These are phyloP conservation scores for Pythium utonaiense DNA, from an alignment of 352 stramenopile species.

Conservation along the genomic window DNA sequence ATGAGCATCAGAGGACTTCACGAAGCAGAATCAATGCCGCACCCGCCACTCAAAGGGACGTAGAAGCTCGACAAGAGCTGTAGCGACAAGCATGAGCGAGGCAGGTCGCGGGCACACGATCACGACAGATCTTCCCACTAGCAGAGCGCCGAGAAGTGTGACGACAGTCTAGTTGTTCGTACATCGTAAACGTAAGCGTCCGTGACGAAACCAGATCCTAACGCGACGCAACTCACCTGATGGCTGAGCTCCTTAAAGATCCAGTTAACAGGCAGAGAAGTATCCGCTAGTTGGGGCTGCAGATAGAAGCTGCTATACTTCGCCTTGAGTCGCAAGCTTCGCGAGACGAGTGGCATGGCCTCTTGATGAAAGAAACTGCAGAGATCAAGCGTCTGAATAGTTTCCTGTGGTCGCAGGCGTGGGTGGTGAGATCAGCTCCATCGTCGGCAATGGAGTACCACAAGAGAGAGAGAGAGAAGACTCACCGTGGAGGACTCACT, in stretches of 20 bases:
- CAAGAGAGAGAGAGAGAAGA: no score
- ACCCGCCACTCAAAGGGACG: conserved; percentile 61
- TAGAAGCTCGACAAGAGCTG: conserved; percentile 39
- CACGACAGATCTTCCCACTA: conserved; percentile 53
- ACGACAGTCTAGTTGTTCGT: conserved; percentile 54
- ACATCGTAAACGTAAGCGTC: no score
- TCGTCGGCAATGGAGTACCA: no score
- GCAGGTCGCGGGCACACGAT: conserved; percentile 46
- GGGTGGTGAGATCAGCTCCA: no score
- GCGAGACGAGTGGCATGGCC: neutral
- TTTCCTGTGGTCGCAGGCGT: no score
- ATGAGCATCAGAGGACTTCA: no score
- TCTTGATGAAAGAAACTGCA: neutral
- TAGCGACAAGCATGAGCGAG: conserved; percentile 34
- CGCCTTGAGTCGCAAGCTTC: conserved; percentile 22
- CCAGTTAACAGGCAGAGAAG: conserved; percentile 29
- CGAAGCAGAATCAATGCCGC: no score
- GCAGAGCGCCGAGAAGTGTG: conserved; percentile 36
- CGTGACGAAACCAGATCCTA: no score
- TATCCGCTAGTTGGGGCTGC: neutral
- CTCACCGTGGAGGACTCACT: neutral
- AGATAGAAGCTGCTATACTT: conserved; percentile 40
- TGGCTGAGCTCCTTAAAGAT: conserved; percentile 55
- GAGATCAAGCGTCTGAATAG: no score
- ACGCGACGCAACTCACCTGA: conserved; percentile 50